Conservation (phyloP, 306 rosid genomes). For the Pueraria montana region DNA sequence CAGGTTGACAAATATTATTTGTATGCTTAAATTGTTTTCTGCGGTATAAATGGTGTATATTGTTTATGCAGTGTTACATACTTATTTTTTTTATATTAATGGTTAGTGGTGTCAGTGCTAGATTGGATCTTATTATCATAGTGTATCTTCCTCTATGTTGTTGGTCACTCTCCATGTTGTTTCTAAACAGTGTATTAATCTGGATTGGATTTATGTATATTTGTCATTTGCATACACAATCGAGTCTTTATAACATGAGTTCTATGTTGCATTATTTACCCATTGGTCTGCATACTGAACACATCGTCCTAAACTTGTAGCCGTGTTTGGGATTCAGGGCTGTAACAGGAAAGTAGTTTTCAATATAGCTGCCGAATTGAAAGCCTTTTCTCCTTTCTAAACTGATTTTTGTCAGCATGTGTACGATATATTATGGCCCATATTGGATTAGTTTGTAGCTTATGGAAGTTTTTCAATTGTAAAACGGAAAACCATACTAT, state of each 20-base stretch:
- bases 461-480: neutral
- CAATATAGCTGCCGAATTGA: neutral
- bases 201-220: neutral
- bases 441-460: neutral
- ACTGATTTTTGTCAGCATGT: neutral
- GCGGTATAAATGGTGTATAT: neutral
- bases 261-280: neutral
- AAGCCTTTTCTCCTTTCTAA: conserved; percentile 19
- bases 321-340: conserved; percentile 15
- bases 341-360: neutral
- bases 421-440: neutral
- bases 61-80: neutral
- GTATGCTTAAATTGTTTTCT: neutral
- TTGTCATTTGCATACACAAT: neutral
- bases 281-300: neutral
- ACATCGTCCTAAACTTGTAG: neutral
- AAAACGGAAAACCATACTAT: neutral
- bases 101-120: neutral
- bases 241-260: neutral
- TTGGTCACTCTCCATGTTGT: conserved; percentile 9
- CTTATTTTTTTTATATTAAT: neutral
- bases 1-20: conserved; percentile 61
- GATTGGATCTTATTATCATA: conserved; percentile 13
- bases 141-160: neutral
- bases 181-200: neutral